Evolutionary conservation across 805 yeast species (phyloP).

Genomic region (Metschnikowia rubicola): DNA sequence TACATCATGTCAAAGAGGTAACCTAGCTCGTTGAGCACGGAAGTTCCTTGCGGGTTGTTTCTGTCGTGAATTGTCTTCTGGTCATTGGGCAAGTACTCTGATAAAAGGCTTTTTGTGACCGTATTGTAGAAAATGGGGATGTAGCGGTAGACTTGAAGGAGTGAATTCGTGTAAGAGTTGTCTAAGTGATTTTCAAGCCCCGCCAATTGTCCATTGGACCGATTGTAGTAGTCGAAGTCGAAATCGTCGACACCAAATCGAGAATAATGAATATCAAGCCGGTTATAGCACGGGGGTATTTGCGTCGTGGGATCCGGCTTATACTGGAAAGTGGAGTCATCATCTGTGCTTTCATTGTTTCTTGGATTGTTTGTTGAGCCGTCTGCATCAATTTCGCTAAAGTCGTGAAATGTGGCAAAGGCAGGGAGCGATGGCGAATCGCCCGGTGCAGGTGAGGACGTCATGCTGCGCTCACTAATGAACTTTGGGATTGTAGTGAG

Average conservation of each 20-base stretch:
- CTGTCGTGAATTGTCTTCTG: constrained; percentile 25
- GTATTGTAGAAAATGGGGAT: constrained; percentile 70
- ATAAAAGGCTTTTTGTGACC: constrained; percentile 52
- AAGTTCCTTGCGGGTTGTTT: constrained; percentile 41
- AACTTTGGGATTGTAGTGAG: constrained; percentile 45
- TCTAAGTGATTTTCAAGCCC: constrained; percentile 89
- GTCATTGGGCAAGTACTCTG: constrained; percentile 43
- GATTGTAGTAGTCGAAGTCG: constrained; percentile 82
- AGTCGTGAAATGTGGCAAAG: constrained; percentile 9
- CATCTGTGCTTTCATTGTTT: not conserved
- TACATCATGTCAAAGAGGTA: constrained; percentile 88
- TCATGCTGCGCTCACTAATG: constrained; percentile 47
- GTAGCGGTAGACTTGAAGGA: constrained; percentile 77
- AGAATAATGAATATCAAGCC: constrained; percentile 75
- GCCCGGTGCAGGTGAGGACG: constrained; percentile 13
- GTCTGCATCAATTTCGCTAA: constrained; percentile 10
- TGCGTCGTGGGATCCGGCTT: constrained; percentile 15
- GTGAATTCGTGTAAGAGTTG: constrained; percentile 67
- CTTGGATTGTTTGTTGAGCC: constrained; percentile 10
- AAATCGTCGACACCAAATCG: constrained; percentile 92
- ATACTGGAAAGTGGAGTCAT: constrained; percentile 20
- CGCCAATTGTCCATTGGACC: constrained; percentile 52
- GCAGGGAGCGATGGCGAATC: constrained; percentile 12
- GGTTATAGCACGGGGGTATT: constrained; percentile 72
- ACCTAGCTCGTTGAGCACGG: constrained; percentile 77